Evolutionary conservation across 208 protist genomes (phyloP).

Genomic region (Crithidia expoeki): DNA sequence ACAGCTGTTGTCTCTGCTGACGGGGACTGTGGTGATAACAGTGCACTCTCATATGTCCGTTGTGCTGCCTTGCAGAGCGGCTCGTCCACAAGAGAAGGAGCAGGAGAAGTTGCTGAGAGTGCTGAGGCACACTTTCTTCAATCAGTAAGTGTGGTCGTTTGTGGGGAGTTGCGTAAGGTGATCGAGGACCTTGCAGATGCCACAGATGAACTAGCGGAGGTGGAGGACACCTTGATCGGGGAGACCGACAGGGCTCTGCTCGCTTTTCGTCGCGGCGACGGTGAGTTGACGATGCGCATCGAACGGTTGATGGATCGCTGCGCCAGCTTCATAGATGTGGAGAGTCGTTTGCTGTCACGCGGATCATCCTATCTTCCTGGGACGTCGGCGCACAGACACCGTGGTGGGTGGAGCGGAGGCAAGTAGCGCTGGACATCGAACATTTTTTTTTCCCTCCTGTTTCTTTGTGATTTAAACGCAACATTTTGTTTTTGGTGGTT

Average conservation of each 20-base stretch:
- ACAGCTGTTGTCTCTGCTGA: background rate
- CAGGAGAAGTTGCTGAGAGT: background rate
- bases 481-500: background rate
- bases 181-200: conserved; percentile 24
- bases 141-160: conserved; percentile 9
- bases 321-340: conserved; percentile 20
- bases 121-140: background rate
- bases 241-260: conserved; percentile 35
- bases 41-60: background rate
- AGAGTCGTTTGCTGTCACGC: conserved; percentile 14
- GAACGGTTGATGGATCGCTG: conserved; percentile 24
- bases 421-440: background rate
- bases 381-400: background rate
- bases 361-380: background rate
- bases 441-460: background rate
- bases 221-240: conserved; percentile 34
- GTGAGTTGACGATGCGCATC: conserved; percentile 16
- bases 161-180: conserved; percentile 10
- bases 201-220: conserved; percentile 27
- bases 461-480: background rate
- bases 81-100: background rate
- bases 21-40: background rate
- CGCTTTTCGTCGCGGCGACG: conserved; percentile 13
- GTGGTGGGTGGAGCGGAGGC: background rate
- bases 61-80: background rate